Percentiles rank a stretch among this genome's conserved stretches.
These are phyloP conservation scores for Botrytis fabae DNA, from an alignment of 2,329 filamentous ascomycete species.

Conservation along the genomic window DNA sequence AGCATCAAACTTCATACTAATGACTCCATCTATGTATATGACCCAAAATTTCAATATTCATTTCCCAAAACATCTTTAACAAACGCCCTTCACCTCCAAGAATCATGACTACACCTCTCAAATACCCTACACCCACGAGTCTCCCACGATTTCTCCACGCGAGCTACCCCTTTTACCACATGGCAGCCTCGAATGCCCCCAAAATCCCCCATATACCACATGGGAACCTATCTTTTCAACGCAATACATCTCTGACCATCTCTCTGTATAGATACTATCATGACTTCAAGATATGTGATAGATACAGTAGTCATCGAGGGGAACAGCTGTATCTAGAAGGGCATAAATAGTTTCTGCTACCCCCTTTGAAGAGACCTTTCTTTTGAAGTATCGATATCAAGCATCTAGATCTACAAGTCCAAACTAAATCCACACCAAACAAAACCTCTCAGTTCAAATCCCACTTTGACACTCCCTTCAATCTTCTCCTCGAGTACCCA, in stretches of 20 bases:
- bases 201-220: background rate
- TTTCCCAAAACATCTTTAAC: background rate
- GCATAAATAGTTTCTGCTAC: background rate
- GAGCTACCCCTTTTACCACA: background rate
- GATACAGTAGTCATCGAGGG: background rate
- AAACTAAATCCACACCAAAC: background rate
- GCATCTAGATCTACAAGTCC: background rate
- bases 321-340: background rate
- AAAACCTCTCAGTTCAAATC: background rate
- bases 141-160: background rate
- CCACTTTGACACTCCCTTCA: background rate
- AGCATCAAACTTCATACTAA: background rate
- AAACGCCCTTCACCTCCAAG: background rate
- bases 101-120: background rate
- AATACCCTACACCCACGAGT: background rate
- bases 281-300: background rate
- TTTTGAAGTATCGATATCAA: background rate
- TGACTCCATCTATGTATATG: background rate
- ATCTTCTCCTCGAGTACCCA: background rate
- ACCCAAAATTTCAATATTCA: rapidly evolving
- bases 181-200: background rate
- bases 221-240: background rate
- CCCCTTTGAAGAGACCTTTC: background rate
- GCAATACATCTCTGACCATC: too few relatives aligned
- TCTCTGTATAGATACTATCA: background rate